phyloP scores from a whole-genome alignment of 768 basidiomycete genomes.

The Russula emetica region DNA sequence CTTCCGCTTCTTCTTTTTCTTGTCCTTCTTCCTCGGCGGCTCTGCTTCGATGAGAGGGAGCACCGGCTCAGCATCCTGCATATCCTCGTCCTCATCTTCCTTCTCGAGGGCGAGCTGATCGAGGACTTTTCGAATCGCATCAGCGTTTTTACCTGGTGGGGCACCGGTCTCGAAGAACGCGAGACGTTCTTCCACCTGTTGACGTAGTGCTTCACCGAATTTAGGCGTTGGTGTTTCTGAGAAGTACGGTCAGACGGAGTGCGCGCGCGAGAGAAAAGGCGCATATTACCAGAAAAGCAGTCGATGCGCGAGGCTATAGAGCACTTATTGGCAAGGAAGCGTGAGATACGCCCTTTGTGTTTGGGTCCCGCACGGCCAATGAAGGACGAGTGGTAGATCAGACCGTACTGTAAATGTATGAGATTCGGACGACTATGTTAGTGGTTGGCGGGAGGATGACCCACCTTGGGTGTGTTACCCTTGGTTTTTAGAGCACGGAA shows the following conservation, averaged over 20 bases:
- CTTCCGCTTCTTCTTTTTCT: constrained; percentile 56
- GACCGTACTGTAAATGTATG: constrained; percentile 66
- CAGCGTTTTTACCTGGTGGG: constrained; percentile 85
- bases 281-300: constrained; percentile 69
- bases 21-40: constrained; percentile 36
- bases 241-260: not conserved
- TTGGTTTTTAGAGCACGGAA: constrained; percentile 98
- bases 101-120: constrained; percentile 70
- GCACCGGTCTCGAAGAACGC: constrained; percentile 90
- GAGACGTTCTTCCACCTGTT: constrained; percentile 94
- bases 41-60: constrained; percentile 58
- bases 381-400: constrained; percentile 96
- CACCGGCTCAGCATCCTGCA: constrained; percentile 43
- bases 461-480: constrained; percentile 94
- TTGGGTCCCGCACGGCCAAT: constrained; percentile 93
- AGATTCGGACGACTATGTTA: not conserved
- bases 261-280: not conserved
- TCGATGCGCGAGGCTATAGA: constrained; percentile 97
- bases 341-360: constrained; percentile 95
- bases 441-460: not conserved
- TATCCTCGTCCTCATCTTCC: constrained; percentile 50
- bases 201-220: constrained; percentile 90
- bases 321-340: constrained; percentile 99
- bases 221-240: constrained; percentile 81
- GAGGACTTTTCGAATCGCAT: constrained; percentile 86